These are phyloP conservation scores for Glycyrrhiza uralensis DNA, from an alignment of 306 rosid genomes.

Conservation along the genomic window DNA sequence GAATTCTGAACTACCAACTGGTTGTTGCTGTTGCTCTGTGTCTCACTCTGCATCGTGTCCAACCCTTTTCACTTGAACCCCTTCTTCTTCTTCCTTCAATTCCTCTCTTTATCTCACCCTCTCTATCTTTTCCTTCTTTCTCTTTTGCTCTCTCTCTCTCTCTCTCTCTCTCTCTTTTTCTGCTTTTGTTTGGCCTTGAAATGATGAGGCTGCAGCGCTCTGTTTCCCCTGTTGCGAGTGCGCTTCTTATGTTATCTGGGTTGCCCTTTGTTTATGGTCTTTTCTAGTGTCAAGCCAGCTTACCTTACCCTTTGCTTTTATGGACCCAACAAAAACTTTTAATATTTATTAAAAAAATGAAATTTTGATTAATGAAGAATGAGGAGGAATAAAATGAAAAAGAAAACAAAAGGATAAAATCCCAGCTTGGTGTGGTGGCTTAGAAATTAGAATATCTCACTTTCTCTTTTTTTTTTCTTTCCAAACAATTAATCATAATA, in stretches of 20 bases:
- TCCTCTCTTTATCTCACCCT: slow-evolving; percentile 29
- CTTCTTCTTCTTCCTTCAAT: slow-evolving; percentile 35
- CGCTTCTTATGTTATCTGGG: slow-evolving; percentile 38
- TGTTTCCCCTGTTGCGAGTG: slow-evolving; percentile 38
- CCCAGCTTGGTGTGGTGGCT: not conserved
- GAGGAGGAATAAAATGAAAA: not conserved
- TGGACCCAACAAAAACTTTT: slow-evolving; percentile 25
- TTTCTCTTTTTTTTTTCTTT: not conserved
- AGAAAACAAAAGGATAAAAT: not conserved
- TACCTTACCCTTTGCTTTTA: slow-evolving; percentile 33
- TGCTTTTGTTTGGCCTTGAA: slow-evolving; percentile 50
- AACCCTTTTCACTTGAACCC: not conserved
- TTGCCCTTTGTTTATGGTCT: slow-evolving; percentile 22
- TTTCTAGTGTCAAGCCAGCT: slow-evolving; percentile 23
- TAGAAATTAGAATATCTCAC: not conserved
- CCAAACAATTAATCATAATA: not conserved
- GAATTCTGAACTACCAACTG: slow-evolving; percentile 80
- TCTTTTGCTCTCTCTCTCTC: slow-evolving; percentile 7
- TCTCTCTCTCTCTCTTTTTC: slow-evolving; percentile 20
- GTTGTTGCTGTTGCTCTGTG: slow-evolving; percentile 37
- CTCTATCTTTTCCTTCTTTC: not conserved
- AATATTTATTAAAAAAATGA: not conserved
- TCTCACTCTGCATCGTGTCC: slow-evolving; percentile 57
- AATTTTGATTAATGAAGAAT: not conserved
- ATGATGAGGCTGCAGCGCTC: slow-evolving; percentile 59